phyloP scores from a whole-genome alignment of 164 flowering plant genomes.

The Vitis amurensis region DNA sequence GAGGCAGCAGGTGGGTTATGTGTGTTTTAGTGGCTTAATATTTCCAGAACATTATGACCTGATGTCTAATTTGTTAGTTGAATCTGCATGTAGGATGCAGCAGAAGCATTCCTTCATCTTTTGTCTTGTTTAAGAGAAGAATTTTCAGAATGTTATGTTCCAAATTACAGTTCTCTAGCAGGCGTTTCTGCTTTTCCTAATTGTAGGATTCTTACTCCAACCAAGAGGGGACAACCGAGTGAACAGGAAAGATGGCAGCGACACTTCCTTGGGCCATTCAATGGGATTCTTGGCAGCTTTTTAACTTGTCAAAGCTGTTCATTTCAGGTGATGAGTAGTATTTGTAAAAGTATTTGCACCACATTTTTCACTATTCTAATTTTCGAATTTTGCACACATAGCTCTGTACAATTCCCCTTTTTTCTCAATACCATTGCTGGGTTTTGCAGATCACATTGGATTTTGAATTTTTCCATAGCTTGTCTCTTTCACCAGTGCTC shows the following conservation, averaged over 20 bases:
- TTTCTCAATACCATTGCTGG: not conserved
- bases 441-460: conserved; percentile 74
- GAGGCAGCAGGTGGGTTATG: conserved; percentile 67
- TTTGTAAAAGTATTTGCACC: not conserved
- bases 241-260: conserved; percentile 73
- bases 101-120: conserved; percentile 85
- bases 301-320: conserved; percentile 85
- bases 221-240: conserved; percentile 19
- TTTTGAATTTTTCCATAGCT: conserved; percentile 75
- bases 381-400: not conserved
- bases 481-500: conserved; percentile 59
- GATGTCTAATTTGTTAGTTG: not conserved
- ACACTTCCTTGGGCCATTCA: conserved; percentile 75
- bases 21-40: not conserved
- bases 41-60: not conserved
- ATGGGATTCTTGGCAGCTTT: conserved; percentile 80
- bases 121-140: conserved; percentile 77
- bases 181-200: conserved; percentile 36
- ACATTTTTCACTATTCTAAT: not conserved
- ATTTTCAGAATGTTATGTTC: conserved; percentile 49
- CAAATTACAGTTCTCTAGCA: conserved; percentile 47
- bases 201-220: conserved; percentile 37
- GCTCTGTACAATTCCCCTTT: not conserved
- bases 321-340: conserved; percentile 53
- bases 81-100: conserved; percentile 70